Percentiles rank a stretch among this genome's conserved stretches.
phyloP scores from a whole-genome alignment of 208 protist genomes.

The Balamuthia mandrillaris region DNA sequence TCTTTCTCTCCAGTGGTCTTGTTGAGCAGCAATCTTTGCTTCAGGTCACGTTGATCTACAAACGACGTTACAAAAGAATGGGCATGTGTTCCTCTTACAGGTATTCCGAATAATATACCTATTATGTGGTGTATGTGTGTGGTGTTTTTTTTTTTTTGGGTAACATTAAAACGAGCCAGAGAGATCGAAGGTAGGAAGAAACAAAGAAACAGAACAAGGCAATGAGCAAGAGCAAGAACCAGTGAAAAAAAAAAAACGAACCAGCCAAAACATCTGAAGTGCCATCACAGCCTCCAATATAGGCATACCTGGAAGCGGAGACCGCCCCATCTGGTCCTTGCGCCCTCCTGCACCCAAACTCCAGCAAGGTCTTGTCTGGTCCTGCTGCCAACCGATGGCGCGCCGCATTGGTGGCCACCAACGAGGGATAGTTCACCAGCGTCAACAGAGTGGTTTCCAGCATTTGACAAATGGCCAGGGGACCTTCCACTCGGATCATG shows the following conservation, averaged over 20 bases:
- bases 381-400: conserved; percentile 50
- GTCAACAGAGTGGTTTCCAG: conserved; percentile 78
- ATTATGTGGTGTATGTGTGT: too few species aligned
- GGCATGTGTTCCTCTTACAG: neutral
- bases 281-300: conserved; percentile 82
- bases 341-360: conserved; percentile 86
- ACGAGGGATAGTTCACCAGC: conserved; percentile 72
- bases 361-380: conserved; percentile 43
- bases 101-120: too few species aligned
- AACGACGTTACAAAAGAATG: conserved; percentile 18
- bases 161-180: too few species aligned
- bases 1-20: neutral
- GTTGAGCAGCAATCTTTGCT: neutral
- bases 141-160: too few species aligned
- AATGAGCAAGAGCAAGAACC: too few species aligned
- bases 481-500: conserved; percentile 76
- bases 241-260: conserved; percentile 67
- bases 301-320: conserved; percentile 78
- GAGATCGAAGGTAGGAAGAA: neutral
- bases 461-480: conserved; percentile 74
- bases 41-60: neutral
- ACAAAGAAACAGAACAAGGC: neutral
- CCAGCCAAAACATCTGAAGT: conserved; percentile 83
- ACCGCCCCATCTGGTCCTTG: conserved; percentile 84
- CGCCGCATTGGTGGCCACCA: conserved; percentile 79